Percentiles rank a stretch among this genome's conserved stretches.
These are phyloP conservation scores for Trifolium pratense DNA, from an alignment of 306 rosid species.

Conservation along the genomic window DNA sequence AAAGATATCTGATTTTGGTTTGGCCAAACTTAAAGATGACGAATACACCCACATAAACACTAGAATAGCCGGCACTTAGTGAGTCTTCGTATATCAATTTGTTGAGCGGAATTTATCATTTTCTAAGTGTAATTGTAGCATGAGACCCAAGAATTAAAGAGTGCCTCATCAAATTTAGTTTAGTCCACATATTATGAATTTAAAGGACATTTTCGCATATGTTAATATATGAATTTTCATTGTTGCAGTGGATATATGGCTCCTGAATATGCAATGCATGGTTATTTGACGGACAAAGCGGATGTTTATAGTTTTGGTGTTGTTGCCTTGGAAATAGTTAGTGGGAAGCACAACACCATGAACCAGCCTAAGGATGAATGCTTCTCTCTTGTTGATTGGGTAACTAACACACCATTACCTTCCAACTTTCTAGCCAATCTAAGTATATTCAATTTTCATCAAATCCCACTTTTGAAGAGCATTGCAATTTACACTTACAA, in stretches of 20 bases:
- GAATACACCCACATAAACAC: slow-evolving; percentile 74
- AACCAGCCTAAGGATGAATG: slow-evolving; percentile 50
- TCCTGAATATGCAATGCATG: slow-evolving; percentile 72
- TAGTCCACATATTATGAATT: background rate
- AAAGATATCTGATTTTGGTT: slow-evolving; percentile 77
- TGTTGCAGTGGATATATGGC: slow-evolving; percentile 60
- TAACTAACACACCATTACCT: slow-evolving; percentile 19
- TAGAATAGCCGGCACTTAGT: slow-evolving; percentile 73
- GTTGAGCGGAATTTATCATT: background rate
- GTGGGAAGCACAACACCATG: slow-evolving; percentile 66
- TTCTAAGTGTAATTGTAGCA: background rate
- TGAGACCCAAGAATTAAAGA: too few species aligned
- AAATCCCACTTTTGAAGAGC: too few species aligned
- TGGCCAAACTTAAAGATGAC: slow-evolving; percentile 78
- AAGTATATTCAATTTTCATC: too few species aligned
- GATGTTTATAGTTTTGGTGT: slow-evolving; percentile 88
- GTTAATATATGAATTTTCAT: slow-evolving; percentile 10
- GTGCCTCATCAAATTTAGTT: background rate
- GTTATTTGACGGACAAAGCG: slow-evolving; percentile 74
- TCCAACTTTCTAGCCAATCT: background rate
- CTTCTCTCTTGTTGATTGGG: slow-evolving; percentile 65
- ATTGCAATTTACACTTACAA: too few species aligned
- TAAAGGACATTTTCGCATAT: background rate
- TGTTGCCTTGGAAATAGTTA: slow-evolving; percentile 69
- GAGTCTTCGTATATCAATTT: slow-evolving; percentile 20